Conservation (phyloP, 495 filamentous ascomycete genomes). For the Aspergillus sclerotioniger region DNA sequence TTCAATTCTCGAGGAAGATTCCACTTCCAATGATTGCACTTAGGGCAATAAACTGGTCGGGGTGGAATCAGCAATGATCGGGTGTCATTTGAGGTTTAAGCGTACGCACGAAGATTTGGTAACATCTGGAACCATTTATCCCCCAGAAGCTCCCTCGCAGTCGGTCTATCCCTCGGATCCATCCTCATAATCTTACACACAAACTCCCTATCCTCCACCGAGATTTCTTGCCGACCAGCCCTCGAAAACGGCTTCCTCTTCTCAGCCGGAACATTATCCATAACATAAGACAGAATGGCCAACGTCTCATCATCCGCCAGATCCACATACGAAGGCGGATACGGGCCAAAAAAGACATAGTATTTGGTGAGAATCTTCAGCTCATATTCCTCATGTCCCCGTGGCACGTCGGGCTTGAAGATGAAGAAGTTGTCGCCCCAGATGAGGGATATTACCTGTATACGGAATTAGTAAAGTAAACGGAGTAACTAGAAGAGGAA, state of each 20-base stretch:
- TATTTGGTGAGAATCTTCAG: conserved; percentile 36
- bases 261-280: conserved; percentile 17
- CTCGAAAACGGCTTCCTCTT: conserved; percentile 14
- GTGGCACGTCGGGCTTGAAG: conserved; percentile 33
- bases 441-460: conserved; percentile 4
- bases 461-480: neutral
- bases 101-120: neutral
- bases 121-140: conserved; percentile 15
- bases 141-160: conserved; percentile 7
- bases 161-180: conserved; percentile 22
- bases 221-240: conserved; percentile 14
- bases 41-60: neutral
- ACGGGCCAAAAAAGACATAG: conserved; percentile 38
- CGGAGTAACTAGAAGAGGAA: conserved; percentile 9
- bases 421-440: conserved; percentile 16
- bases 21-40: neutral
- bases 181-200: conserved; percentile 20
- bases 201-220: conserved; percentile 19
- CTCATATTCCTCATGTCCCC: conserved; percentile 35
- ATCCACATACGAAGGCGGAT: conserved; percentile 31
- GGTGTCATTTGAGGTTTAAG: neutral
- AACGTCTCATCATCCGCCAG: conserved; percentile 15
- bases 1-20: neutral
- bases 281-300: conserved; percentile 13
- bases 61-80: neutral